Conservation (phyloP, 1,284 basidiomycete genomes). For the Austroboletus niveus region DNA sequence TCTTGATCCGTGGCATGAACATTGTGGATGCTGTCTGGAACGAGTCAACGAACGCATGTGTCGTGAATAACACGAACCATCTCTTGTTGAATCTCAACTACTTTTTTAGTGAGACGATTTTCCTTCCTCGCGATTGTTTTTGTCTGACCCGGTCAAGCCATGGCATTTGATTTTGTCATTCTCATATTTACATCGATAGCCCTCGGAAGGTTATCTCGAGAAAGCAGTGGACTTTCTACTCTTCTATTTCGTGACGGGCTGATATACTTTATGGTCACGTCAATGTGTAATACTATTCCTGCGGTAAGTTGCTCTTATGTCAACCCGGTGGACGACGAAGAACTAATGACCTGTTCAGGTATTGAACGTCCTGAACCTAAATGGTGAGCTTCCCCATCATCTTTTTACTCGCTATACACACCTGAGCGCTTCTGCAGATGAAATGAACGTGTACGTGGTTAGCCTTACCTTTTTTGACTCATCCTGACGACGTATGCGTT, state of each 20-base stretch:
- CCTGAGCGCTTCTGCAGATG: constrained; percentile 14
- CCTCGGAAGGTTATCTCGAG: constrained; percentile 48
- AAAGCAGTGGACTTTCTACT: constrained; percentile 52
- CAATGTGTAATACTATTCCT: constrained; percentile 62
- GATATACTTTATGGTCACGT: constrained; percentile 62
- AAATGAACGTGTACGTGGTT: constrained; percentile 28
- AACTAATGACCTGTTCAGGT: constrained; percentile 16
- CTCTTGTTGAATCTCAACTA: constrained; percentile 60
- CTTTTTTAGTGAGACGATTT: constrained; percentile 57
- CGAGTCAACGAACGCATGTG: constrained; percentile 37
- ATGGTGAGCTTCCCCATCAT: constrained; percentile 14
- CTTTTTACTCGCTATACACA: not conserved
- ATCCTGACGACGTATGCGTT: constrained; percentile 2
- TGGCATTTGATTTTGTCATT: constrained; percentile 65
- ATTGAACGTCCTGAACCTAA: constrained; percentile 25
- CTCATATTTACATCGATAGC: constrained; percentile 52
- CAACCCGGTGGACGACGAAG: not conserved
- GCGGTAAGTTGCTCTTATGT: constrained; percentile 50
- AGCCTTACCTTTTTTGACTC: not conserved
- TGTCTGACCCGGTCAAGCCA: constrained; percentile 41
- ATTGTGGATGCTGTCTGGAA: constrained; percentile 58
- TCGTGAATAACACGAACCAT: constrained; percentile 47
- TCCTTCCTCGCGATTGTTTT: not conserved
- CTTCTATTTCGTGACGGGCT: constrained; percentile 73
- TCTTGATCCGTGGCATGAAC: constrained; percentile 66